A percentile compares a stretch with the other conserved stretches of the same genome.
phyloP scores from a whole-genome alignment of 2,329 filamentous ascomycete genomes.

The Metarhizium guizhouense region DNA sequence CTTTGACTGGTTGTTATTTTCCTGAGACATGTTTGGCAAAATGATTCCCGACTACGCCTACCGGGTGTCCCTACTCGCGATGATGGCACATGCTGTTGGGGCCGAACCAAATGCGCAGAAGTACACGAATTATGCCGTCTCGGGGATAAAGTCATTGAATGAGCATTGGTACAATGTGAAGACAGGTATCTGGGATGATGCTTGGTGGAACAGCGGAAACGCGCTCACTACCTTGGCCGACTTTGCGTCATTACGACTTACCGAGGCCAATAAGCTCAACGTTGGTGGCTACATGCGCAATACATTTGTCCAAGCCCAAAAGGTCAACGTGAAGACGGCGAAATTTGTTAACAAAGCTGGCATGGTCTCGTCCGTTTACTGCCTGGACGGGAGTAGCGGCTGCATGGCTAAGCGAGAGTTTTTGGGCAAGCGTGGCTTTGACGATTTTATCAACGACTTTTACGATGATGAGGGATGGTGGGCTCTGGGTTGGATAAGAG shows the following conservation, averaged over 20 bases:
- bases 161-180: slow-evolving; percentile 47
- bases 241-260: slow-evolving; percentile 28
- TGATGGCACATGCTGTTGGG: not conserved
- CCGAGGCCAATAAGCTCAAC: slow-evolving; percentile 26
- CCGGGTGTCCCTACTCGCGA: slow-evolving; percentile 2
- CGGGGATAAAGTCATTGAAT: slow-evolving; percentile 39
- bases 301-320: slow-evolving; percentile 37
- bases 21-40: not conserved
- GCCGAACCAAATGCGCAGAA: slow-evolving; percentile 8
- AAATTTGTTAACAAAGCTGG: slow-evolving; percentile 29
- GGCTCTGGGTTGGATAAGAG: slow-evolving; percentile 48
- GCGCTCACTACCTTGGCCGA: slow-evolving; percentile 54
- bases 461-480: slow-evolving; percentile 59
- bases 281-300: slow-evolving; percentile 32
- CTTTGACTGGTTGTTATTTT: not conserved
- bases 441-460: slow-evolving; percentile 40
- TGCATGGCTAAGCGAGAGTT: slow-evolving; percentile 26
- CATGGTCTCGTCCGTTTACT: slow-evolving; percentile 29
- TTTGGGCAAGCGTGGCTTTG: slow-evolving; percentile 21
- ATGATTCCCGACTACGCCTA: not conserved
- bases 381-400: slow-evolving; percentile 16
- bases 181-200: slow-evolving; percentile 54
- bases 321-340: slow-evolving; percentile 23
- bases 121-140: slow-evolving; percentile 25
- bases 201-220: slow-evolving; percentile 70